These are phyloP conservation scores for Penicillium bialowiezense DNA, from an alignment of 495 filamentous ascomycete species.

Conservation along the genomic window DNA sequence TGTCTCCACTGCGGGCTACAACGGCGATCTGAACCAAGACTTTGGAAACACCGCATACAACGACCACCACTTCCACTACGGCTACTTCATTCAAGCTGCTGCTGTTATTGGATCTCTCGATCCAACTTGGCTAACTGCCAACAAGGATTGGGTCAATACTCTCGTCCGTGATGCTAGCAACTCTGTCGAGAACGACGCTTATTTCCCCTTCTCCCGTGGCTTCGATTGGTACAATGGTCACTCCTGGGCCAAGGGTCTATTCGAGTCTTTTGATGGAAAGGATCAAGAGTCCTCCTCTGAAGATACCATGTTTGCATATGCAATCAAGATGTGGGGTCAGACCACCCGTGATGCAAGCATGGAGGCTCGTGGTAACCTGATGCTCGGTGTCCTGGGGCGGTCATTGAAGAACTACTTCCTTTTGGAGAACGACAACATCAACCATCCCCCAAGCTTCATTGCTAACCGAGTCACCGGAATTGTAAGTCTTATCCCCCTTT, in stretches of 20 bases:
- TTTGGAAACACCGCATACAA: conserved; percentile 89
- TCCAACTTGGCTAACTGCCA: conserved; percentile 65
- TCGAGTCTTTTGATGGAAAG: conserved; percentile 85
- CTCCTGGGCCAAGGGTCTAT: conserved; percentile 95
- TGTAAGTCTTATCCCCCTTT: conserved; percentile 32
- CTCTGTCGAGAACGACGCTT: conserved; percentile 62
- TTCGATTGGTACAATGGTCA: conserved; percentile 98
- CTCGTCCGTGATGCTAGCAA: conserved; percentile 79
- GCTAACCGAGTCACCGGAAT: conserved; percentile 89
- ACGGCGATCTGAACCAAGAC: conserved; percentile 67
- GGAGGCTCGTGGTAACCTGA: conserved; percentile 83
- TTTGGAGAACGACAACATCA: conserved; percentile 62
- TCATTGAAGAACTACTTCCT: conserved; percentile 79
- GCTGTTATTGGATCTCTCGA: conserved; percentile 83
- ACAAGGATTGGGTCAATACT: conserved; percentile 77
- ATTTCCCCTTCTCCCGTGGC: conserved; percentile 79
- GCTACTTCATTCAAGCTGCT: conserved; percentile 86
- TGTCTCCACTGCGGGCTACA: conserved; percentile 76
- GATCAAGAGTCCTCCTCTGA: conserved; percentile 91
- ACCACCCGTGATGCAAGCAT: conserved; percentile 72
- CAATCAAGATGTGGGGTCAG: conserved; percentile 90
- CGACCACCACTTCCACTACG: conserved; percentile 94
- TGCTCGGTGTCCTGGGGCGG: conserved; percentile 71
- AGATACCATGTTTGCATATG: conserved; percentile 85
- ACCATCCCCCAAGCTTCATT: conserved; percentile 75